Conservation (phyloP, 495 filamentous ascomycete species). For the Aspergillus biplanus region DNA sequence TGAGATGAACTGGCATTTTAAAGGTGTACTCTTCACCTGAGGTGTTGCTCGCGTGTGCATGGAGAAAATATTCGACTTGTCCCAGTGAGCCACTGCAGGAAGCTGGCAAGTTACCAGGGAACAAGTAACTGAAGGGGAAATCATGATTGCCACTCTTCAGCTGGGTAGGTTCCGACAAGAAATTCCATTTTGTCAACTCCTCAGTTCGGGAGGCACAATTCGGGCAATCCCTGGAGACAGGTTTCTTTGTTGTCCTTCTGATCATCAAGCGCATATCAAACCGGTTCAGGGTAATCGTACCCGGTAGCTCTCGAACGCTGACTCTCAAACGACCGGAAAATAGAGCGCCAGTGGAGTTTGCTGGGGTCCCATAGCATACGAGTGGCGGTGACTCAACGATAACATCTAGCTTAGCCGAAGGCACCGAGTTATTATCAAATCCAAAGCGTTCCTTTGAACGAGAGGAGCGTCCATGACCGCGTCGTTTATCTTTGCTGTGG, state of each 20-base stretch:
- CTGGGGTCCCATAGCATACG: slow-evolving; percentile 76
- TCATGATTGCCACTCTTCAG: slow-evolving; percentile 69
- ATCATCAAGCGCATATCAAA: slow-evolving; percentile 71
- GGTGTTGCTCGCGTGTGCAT: slow-evolving; percentile 66
- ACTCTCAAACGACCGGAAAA: slow-evolving; percentile 83
- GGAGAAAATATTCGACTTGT: slow-evolving; percentile 77
- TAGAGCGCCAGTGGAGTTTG: slow-evolving; percentile 81
- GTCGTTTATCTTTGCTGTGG: slow-evolving; percentile 50
- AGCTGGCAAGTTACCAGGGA: slow-evolving; percentile 85
- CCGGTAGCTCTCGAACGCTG: slow-evolving; percentile 60
- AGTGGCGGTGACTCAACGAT: slow-evolving; percentile 88
- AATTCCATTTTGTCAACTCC: slow-evolving; percentile 76
- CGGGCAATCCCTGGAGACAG: slow-evolving; percentile 74
- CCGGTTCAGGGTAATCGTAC: slow-evolving; percentile 62
- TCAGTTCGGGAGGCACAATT: slow-evolving; percentile 72
- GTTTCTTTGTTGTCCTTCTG: slow-evolving; percentile 73
- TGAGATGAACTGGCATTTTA: slow-evolving; percentile 66
- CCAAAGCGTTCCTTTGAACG: slow-evolving; percentile 45
- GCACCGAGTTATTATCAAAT: slow-evolving; percentile 31
- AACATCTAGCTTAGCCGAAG: slow-evolving; percentile 67
- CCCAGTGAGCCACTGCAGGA: slow-evolving; percentile 74
- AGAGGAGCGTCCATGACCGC: slow-evolving; percentile 39
- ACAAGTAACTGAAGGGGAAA: slow-evolving; percentile 89
- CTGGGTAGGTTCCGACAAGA: slow-evolving; percentile 68
- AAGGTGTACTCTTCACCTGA: slow-evolving; percentile 67